Evolutionary conservation across 176 grass and related monocot species (phyloP).

Genomic region (Carex scoparia): DNA sequence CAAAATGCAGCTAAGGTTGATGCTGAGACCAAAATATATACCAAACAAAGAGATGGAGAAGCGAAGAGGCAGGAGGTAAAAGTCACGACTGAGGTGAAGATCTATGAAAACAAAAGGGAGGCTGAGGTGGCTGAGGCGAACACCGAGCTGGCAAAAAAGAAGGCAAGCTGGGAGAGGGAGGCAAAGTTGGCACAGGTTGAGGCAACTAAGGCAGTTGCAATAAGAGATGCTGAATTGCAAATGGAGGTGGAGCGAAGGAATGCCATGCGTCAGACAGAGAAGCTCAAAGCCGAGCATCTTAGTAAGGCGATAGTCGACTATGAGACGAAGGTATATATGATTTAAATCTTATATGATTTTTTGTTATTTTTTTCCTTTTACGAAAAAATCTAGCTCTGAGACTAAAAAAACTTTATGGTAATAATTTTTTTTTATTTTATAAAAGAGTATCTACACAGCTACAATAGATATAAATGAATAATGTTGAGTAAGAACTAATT

Average conservation of each 20-base stretch:
- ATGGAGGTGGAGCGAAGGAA: constrained; percentile 68
- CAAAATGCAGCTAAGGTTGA: constrained; percentile 68
- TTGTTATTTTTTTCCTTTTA: not conserved
- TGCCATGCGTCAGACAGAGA: constrained; percentile 52
- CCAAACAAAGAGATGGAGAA: constrained; percentile 47
- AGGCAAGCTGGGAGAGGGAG: constrained; percentile 50
- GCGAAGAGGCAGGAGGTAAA: constrained; percentile 41
- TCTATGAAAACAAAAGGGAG: constrained; percentile 59
- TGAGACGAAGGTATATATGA: constrained; percentile 46
- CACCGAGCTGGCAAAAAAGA: constrained; percentile 53
- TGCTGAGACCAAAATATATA: constrained; percentile 47
- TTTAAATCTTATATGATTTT: not conserved
- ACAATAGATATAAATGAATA: not conserved
- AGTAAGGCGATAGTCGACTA: constrained; percentile 69
- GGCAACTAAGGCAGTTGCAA: constrained; percentile 53
- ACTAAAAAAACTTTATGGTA: not conserved
- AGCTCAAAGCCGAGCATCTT: constrained; percentile 75
- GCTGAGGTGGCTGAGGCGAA: constrained; percentile 61
- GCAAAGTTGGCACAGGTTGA: constrained; percentile 58
- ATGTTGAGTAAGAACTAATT: not conserved
- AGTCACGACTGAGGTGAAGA: constrained; percentile 48
- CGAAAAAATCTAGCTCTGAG: not conserved
- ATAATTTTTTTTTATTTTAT: not conserved
- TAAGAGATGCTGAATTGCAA: constrained; percentile 76
- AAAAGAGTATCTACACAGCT: not conserved